Evolutionary conservation across 192 early-diverging fungal species (phyloP), one percentile per base, ranked within the genome.

Genomic region (Gamsiella multidivaricata): DNA sequence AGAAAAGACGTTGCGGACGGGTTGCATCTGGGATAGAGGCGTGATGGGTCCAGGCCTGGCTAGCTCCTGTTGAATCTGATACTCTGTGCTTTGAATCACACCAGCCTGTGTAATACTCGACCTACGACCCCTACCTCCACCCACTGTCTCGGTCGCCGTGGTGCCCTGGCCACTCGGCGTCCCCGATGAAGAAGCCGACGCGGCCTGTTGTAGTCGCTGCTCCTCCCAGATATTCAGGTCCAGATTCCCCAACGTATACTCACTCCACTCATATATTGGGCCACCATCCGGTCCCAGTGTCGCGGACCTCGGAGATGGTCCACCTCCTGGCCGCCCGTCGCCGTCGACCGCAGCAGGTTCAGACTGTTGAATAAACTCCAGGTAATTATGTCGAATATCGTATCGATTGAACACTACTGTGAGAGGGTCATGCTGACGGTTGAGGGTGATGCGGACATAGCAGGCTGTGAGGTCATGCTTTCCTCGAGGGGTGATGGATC

Each of bases 141-240:
- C 29, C 20, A n/a, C n/a, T n/a, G n/a, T n/a, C n/a, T n/a, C n/a
- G n/a, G n/a, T n/a, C n/a, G n/a, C n/a, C n/a, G n/a, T n/a, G n/a
- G 32, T 33, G 36, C 5, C 8, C 2, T 17, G 12, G 59, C 7
- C 42, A 33, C 11, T 26, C 9, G 51, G n/a, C 3, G 36, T 5
- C 25, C 0, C 3, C 12, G 52, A 8, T 55, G 29, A 31, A 4
- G 56, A 10, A 17, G 28, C 4, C 17, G 54, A 28, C 17, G 52
- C 53, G 12, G 20, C 23, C 12, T 23, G 0, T 10, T 37, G 12
- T 11, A 51, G 10, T 14, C 22, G 37, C n/a, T 78, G 74, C 20
- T 69, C n/a, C 15, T 78, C 74, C 74, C 74, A 78, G 0, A 69
- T n/a, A 18, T 68, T 78, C 2, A 78, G 42, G 43, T 69, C 65